Evolutionary conservation across 768 basidiomycete genomes (phyloP), one percentile per base, ranked within the genome.

Genomic region (Clitopilus passeckerianus): DNA sequence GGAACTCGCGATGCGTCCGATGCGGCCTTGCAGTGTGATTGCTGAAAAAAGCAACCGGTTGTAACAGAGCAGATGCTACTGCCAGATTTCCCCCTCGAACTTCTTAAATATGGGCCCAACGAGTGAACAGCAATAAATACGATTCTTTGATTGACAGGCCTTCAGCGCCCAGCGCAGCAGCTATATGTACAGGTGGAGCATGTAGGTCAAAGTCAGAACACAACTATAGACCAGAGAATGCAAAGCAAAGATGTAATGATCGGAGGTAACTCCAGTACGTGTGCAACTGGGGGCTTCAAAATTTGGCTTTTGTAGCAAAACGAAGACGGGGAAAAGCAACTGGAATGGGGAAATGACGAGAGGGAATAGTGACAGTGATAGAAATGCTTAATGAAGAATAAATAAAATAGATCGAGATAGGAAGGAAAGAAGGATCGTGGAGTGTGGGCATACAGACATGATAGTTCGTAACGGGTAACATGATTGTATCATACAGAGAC

Each of bases 111-210:
- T 30, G 27, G 27, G 3, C 27, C 27, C 27, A 30, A 30, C 33
- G 34, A 58, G 61, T 57, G 22, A 57, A 60, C 46, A 50, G 10
- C 3, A 50, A 50, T 50, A 41, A 41, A 41, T 50, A 50, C 18
- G 46, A 50, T 18, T 50, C 20, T 50, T 64, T 60, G 62, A 70
- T 72, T 69, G 67, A 68, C 68, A 70, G 63, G 61, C 66, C 59
- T 52, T 61, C 56, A 58, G 69, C 70, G 71, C 65, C 66, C 71
- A 65, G 72, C 71, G 70, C 73, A 62, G 62, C 68, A 68, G 70
- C 67, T 74, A 70, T 65, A 70, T 70, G 63, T 74, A 74, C 72
- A 73, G 60, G 58, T 58, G 54, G 60, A 55, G 57, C 46, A 58
- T 59, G 62, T 56, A 64, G 52, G 52, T 6, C 43, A 59, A n/a